Conservation (phyloP, 208 protist species). For the Herpetomonas tarakana region DNA sequence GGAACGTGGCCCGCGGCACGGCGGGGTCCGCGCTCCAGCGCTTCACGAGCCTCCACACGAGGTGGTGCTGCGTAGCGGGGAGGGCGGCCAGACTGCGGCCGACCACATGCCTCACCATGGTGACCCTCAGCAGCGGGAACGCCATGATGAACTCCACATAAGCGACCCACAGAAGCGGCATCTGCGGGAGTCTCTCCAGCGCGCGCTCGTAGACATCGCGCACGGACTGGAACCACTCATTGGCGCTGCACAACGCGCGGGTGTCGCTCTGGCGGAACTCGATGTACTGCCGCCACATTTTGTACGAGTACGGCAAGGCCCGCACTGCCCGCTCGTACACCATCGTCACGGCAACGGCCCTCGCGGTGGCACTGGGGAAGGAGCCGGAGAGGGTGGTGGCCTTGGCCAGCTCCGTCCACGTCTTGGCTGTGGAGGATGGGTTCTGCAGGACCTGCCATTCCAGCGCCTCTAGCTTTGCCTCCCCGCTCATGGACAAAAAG, state of each 20-base stretch:
- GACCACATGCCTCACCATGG: slow-evolving; percentile 60
- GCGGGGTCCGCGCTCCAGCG: slow-evolving; percentile 34
- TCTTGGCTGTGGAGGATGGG: slow-evolving; percentile 35
- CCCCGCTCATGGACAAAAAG: slow-evolving; percentile 16
- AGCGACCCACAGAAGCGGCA: slow-evolving; percentile 69
- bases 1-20: slow-evolving; percentile 48
- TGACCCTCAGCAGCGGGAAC: slow-evolving; percentile 42
- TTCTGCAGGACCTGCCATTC: slow-evolving; percentile 62
- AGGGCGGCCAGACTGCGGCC: slow-evolving; percentile 41
- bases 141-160: slow-evolving; percentile 71
- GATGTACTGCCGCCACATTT: slow-evolving; percentile 77
- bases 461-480: slow-evolving; percentile 42
- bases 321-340: slow-evolving; percentile 74
- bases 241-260: slow-evolving; percentile 23
- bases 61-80: slow-evolving; percentile 75
- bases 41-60: slow-evolving; percentile 60
- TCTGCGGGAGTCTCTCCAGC: slow-evolving; percentile 59
- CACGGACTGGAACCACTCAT: slow-evolving; percentile 68
- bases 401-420: slow-evolving; percentile 58
- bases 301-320: slow-evolving; percentile 73
- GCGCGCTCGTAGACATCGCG: slow-evolving; percentile 73
- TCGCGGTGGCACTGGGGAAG: slow-evolving; percentile 18
- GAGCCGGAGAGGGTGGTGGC: slow-evolving; percentile 13
- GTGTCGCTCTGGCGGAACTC: slow-evolving; percentile 52
- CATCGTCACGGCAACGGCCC: slow-evolving; percentile 62